Percentiles rank a stretch among this genome's conserved stretches.
These are phyloP conservation scores for Cubamyces sp. DNA, from an alignment of 768 basidiomycete genomes.

Conservation along the genomic window DNA sequence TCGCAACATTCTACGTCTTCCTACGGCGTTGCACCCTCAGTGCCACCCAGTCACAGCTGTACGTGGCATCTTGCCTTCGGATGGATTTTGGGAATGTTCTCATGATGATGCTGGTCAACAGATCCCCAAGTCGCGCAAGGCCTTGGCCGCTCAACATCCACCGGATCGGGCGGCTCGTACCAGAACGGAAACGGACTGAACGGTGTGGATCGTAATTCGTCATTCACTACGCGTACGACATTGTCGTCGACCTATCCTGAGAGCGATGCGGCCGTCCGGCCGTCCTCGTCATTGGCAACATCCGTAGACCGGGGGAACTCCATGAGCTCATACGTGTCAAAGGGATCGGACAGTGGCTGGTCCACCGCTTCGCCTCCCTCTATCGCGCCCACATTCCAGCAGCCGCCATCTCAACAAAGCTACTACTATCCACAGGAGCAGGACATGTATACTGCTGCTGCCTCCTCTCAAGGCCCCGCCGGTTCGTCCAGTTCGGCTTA, in stretches of 20 bases:
- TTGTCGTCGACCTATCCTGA: slow-evolving; percentile 26
- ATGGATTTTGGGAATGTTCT: neutral
- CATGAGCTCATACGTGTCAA: slow-evolving; percentile 32
- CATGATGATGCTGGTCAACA: neutral
- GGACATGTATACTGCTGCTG: slow-evolving; percentile 39
- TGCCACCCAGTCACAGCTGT: slow-evolving; percentile 22
- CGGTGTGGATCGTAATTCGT: slow-evolving; percentile 29
- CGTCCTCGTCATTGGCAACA: slow-evolving; percentile 29
- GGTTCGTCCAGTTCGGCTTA: slow-evolving; percentile 28
- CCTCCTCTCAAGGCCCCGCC: slow-evolving; percentile 32
- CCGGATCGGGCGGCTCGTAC: slow-evolving; percentile 21
- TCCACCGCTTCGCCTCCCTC: slow-evolving; percentile 21
- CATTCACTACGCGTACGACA: slow-evolving; percentile 22
- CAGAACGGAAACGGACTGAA: slow-evolving; percentile 21
- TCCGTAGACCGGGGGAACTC: slow-evolving; percentile 39
- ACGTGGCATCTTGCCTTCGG: neutral
- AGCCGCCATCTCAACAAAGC: slow-evolving; percentile 10
- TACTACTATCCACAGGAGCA: slow-evolving; percentile 28
- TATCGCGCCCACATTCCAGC: slow-evolving; percentile 23
- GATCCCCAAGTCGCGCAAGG: slow-evolving; percentile 19
- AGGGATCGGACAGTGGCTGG: slow-evolving; percentile 28
- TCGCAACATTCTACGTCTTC: slow-evolving; percentile 23
- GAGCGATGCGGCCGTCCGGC: slow-evolving; percentile 8
- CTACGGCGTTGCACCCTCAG: slow-evolving; percentile 1
- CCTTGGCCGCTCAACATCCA: slow-evolving; percentile 22